Base-by-base conservation (phyloP, 2,329 filamentous ascomycete genomes). In the Claviceps purpurea region DNA sequence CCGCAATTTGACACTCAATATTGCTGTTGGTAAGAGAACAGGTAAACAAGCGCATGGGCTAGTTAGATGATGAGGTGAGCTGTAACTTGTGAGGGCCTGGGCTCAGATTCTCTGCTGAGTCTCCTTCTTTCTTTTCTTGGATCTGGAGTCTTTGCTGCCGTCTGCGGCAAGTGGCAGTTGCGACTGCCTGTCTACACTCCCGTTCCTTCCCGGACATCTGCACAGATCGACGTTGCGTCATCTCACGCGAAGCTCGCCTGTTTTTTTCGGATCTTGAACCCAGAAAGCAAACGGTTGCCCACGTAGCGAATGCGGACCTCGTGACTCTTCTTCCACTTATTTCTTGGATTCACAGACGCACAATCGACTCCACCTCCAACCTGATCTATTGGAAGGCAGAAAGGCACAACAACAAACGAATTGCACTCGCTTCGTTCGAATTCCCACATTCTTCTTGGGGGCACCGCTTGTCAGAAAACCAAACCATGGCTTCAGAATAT, bases 401-500 rank as follows among this genome's bases (percentile, higher is more conserved):
- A 18, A 34, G 39, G 26, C n/a, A 43, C 39, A 45, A 44, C 40
- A 42, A 38, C 49, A 38, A 51, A 46, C 49, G 4, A 44, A 44
- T 46, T 18, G 50, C 49, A 37, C 41, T 49, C 46, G 37, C 47
- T 51, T 39, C 49, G 14, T 7, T 34, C 42, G 39, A 8, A 7
- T 51, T 51, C 38, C 45, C 30, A 39, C 30, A 24, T 37, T 20
- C 49, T 51, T 45, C 34, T 50, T 50, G 47, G 22, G 38, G 24
- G 22, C 14, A 41, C 18, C 39, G 45, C 41, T 46, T 45, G 11
- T 24, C n/a, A 24, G 41, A 44, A 40, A 13, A 50, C 8, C 42
- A 40, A 13, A 50, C 5, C 42, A 65, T 66, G 62, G 39, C 60
- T 30, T 56, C 57, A 50, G 59, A 63, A 42, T 61, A 62, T 40